Conservation (phyloP, 768 basidiomycete species). For the Trametes sanguinea region DNA sequence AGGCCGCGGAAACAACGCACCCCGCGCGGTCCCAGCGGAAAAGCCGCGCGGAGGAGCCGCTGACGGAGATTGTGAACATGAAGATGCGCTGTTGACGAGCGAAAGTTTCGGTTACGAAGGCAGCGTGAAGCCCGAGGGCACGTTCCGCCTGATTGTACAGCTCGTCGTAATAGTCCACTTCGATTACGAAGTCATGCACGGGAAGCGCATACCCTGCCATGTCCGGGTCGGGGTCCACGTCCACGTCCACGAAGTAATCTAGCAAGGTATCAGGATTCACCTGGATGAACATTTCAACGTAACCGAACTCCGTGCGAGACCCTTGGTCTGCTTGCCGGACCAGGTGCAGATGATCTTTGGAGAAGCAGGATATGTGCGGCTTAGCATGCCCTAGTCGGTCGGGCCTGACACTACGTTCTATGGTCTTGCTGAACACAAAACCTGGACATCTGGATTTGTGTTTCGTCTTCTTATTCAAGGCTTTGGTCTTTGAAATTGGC, state of each 20-base stretch:
- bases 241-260: constrained; percentile 15
- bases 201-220: not conserved
- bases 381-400: not conserved
- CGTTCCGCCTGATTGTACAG: not conserved
- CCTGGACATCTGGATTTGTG: constrained; percentile 10
- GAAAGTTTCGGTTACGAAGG: constrained; percentile 3
- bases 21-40: constrained; percentile 38
- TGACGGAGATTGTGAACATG: constrained; percentile 34
- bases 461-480: not conserved
- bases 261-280: not conserved
- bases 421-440: not conserved
- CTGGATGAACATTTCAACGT: constrained; percentile 19
- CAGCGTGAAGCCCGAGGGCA: not conserved
- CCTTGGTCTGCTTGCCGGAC: not conserved
- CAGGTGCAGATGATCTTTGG: not conserved
- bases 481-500: constrained; percentile 22
- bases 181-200: not conserved
- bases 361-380: constrained; percentile 15
- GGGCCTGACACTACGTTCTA: not conserved
- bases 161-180: not conserved
- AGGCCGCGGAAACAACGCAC: constrained; percentile 31
- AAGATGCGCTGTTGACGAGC: constrained; percentile 33
- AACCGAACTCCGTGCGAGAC: not conserved
- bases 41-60: constrained; percentile 30
- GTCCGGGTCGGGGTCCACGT: not conserved